Evolutionary conservation across 129 eudicot genomes (phyloP).

Genomic region (Tagetes erecta): DNA sequence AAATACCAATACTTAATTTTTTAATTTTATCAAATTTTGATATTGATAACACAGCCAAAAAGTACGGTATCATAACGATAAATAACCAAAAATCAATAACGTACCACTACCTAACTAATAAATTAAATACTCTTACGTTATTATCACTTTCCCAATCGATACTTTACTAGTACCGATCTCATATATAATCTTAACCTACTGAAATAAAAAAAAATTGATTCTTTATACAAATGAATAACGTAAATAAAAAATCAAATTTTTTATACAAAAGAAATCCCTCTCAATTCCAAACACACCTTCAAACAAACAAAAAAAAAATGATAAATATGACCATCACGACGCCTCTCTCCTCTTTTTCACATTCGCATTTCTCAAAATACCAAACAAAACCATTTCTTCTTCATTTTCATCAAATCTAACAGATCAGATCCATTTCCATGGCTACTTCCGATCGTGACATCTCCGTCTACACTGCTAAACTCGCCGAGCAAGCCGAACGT

Average conservation of each 20-base stretch:
- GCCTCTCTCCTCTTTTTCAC: slow-evolving; percentile 22
- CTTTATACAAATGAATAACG: too few relatives aligned
- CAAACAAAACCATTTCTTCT: background rate
- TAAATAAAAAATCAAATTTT: background rate
- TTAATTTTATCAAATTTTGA: too few relatives aligned
- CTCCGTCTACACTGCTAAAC: slow-evolving; percentile 40
- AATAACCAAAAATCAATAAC: too few relatives aligned
- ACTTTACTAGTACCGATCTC: too few relatives aligned
- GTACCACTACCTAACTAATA: too few relatives aligned
- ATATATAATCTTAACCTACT: too few relatives aligned
- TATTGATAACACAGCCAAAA: too few relatives aligned
- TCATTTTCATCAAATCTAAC: slow-evolving; percentile 9
- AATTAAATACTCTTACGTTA: too few relatives aligned
- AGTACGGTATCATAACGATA: too few relatives aligned
- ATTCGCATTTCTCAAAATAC: background rate
- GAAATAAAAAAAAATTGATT: too few relatives aligned
- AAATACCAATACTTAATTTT: too few relatives aligned
- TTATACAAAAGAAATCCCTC: slow-evolving; percentile 1
- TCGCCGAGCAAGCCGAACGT: slow-evolving; percentile 43
- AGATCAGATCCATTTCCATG: slow-evolving; percentile 28
- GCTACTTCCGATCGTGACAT: slow-evolving; percentile 37
- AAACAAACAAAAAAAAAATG: background rate
- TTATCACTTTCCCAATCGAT: too few relatives aligned
- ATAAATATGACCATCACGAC: slow-evolving; percentile 21
- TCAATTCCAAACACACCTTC: background rate